Percentiles rank a stretch among this genome's conserved stretches.
phyloP scores from a whole-genome alignment of 1,284 basidiomycete genomes.

The Apiotrichum sp. region DNA sequence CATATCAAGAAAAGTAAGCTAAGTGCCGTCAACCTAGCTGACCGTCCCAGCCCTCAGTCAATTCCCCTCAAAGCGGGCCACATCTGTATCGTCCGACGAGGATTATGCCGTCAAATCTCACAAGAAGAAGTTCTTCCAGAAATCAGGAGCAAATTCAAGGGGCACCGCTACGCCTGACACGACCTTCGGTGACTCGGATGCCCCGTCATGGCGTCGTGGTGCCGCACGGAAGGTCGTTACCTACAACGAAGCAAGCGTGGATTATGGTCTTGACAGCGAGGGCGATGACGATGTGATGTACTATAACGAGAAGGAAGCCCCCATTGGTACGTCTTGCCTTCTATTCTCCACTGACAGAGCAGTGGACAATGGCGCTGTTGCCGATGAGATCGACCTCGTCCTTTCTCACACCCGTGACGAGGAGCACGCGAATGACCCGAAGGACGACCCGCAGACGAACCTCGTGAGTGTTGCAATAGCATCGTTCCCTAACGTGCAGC shows the following conservation, averaged over 20 bases:
- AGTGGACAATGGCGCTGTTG: slow-evolving; percentile 17
- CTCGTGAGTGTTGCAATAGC: slow-evolving; percentile 55
- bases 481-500: slow-evolving; percentile 50
- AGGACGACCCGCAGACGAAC: slow-evolving; percentile 77
- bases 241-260: slow-evolving; percentile 55
- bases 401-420: slow-evolving; percentile 76
- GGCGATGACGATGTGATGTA: slow-evolving; percentile 60
- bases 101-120: slow-evolving; percentile 79
- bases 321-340: not conserved
- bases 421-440: slow-evolving; percentile 62
- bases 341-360: not conserved
- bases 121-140: slow-evolving; percentile 66
- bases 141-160: slow-evolving; percentile 39
- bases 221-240: slow-evolving; percentile 75
- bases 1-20: slow-evolving; percentile 15
- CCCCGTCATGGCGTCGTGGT: slow-evolving; percentile 69
- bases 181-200: slow-evolving; percentile 44
- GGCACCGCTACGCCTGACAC: slow-evolving; percentile 31
- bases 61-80: slow-evolving; percentile 21
- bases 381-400: slow-evolving; percentile 82
- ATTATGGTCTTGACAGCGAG: slow-evolving; percentile 60
- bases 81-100: slow-evolving; percentile 59
- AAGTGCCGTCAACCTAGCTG: slow-evolving; percentile 60
- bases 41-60: slow-evolving; percentile 14
- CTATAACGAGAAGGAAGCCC: slow-evolving; percentile 57